Evolutionary conservation across 352 stramenopile species (phyloP), one percentile per base, ranked within the genome.

Genomic region (Phytophthora ohioensis): DNA sequence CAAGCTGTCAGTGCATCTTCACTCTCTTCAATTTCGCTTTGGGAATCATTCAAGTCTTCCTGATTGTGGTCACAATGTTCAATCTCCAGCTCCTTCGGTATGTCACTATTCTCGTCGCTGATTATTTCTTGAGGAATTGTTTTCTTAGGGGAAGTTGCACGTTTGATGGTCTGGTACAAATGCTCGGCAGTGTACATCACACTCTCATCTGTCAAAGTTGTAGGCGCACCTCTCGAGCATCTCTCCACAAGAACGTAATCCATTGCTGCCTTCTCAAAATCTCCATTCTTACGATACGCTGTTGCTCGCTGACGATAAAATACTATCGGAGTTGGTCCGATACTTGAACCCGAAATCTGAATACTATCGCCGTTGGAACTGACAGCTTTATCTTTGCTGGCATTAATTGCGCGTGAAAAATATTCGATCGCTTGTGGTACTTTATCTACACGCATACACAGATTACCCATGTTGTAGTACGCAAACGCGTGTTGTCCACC

Each of bases 181-280:
- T 46, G 47, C 3, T 75, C 66, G 15, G 57, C 71, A 46, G 48
- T 69, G 53, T 73, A 75, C 5, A 53, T 43, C 2, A 39, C 31
- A 41, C 46, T 65, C 4, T 68, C 36, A 11, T 68, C 59, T 17
- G 48, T 34, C 17, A 66, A 31, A 36, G 43, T 38, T 46, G 46
- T 32, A 43, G 36, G 43, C 6, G 11, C 35, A 8, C 17, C 41
- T 12, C 34, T 49, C 11, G 39, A 11, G 30, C 35, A 63, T 13
- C 15, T 64, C 15, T 78, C 64, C 5, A 65, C 51, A 21, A 72
- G 31, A 30, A 73, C 74, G 15, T 89, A 91, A 53, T 91, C 84
- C 31, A 71, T 69, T n/a, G 84, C 81, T 5, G 84, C 84, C 32
- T 87, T 83, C 54, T 91, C 80, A 41, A 87, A 91, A 6, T 91